Evolutionary conservation across 225 moss, liverwort and hornwort genomes (phyloP).

Genomic region (Rhytidiadelphus loreus): DNA sequence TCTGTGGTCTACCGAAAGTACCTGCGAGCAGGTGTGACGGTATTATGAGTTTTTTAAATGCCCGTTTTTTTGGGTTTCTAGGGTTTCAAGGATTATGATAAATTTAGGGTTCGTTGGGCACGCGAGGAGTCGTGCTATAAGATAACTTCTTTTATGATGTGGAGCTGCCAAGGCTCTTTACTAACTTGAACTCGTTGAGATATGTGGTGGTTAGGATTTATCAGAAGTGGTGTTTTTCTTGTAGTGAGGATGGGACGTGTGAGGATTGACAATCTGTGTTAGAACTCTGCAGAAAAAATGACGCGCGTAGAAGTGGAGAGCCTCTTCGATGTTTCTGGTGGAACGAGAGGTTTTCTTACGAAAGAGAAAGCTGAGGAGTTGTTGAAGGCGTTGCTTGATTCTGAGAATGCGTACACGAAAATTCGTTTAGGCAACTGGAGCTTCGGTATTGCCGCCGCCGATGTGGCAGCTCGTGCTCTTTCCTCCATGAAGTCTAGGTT

Average conservation of each 20-base stretch:
- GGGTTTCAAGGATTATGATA: background rate
- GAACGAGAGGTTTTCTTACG: constrained; percentile 61
- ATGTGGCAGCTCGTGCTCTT: constrained; percentile 55
- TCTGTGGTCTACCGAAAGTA: constrained; percentile 4
- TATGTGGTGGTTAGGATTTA: background rate
- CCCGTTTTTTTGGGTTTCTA: background rate
- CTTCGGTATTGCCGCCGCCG: constrained; percentile 60
- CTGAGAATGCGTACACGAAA: constrained; percentile 37
- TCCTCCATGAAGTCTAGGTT: constrained; percentile 44
- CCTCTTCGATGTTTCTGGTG: constrained; percentile 65
- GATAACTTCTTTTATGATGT: background rate
- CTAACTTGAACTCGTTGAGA: background rate
- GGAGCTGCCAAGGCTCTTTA: background rate
- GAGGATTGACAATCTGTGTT: background rate
- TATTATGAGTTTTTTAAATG: background rate
- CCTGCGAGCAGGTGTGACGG: constrained; percentile 3
- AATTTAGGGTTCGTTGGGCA: background rate
- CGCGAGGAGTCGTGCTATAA: background rate
- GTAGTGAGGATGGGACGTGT: background rate
- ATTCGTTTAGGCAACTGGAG: constrained; percentile 82
- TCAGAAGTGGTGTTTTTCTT: background rate
- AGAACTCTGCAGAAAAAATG: constrained; percentile 5
- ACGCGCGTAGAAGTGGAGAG: constrained; percentile 7
- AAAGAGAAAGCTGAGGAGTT: constrained; percentile 45
- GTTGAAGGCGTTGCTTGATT: constrained; percentile 44